Evolutionary conservation across 768 basidiomycete species (phyloP), one percentile per base, ranked within the genome.

Genomic region (Postia placenta): DNA sequence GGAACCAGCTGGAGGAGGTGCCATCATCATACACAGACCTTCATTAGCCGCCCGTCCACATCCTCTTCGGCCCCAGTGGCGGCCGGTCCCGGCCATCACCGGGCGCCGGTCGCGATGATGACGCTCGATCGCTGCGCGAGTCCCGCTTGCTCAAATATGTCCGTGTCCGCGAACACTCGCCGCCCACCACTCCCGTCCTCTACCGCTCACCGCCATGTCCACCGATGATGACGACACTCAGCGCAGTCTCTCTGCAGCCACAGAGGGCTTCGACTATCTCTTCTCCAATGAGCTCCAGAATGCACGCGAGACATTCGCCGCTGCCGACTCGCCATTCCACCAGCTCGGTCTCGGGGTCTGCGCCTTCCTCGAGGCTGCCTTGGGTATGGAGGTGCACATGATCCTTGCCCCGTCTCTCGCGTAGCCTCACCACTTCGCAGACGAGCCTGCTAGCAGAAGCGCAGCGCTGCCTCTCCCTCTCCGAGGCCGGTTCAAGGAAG

Each of bases 341-440:
- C 70, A 78, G 17, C 71, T 90, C 50, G 88, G 88, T 1, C 68
- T 79, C 0, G 88, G 87, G 14, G 80, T 83, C 0, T 83, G 81
- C 50, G 76, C 79, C 0, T 90, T 90, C 56, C 67, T 90, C 38
- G 82, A 88, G 62, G 89, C 87, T 0, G 85, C 83, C 1, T 67
- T 90, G 12, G 85, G 86, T n/a, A 80, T 89, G 80, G 88, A 91
- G 76, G 84, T 83, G 30, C 11, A 68, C 62, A 28, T 3, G 17
- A 27, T 5, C 36, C 39, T n/a, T 25, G 11, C 44, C 11, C 3
- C 12, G 2, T 38, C 4, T 47, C 44, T 23, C 17, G 37, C 44
- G 15, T 24, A n/a, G 19, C 27, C 20, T 36, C 20, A 14, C 27
- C 42, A 45, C 42, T 25, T 30, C 17, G 46, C 51, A 86, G 85